These are phyloP conservation scores for Cladosporium sp. DNA, from an alignment of 2,329 filamentous ascomycete genomes.

Conservation along the genomic window DNA sequence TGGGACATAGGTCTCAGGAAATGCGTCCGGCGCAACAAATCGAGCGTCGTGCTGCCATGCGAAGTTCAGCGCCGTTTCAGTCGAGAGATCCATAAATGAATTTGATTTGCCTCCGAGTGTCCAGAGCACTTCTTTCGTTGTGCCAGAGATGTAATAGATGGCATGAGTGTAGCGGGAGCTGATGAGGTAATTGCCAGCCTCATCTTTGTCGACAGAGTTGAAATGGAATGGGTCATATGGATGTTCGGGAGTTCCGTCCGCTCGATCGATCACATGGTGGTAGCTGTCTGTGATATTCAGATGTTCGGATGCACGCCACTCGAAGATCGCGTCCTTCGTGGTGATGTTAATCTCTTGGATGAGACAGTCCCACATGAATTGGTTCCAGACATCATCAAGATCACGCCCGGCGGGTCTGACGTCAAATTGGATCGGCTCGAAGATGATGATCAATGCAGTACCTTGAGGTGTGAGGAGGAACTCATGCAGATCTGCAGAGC, in stretches of 20 bases:
- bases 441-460: conserved; percentile 41
- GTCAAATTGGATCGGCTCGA: conserved; percentile 28
- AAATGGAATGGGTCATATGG: conserved; percentile 52
- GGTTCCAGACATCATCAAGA: conserved; percentile 18
- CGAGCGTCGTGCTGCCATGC: conserved; percentile 33
- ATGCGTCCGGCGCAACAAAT: conserved; percentile 21
- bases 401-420: conserved; percentile 19
- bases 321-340: conserved; percentile 40
- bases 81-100: conserved; percentile 29
- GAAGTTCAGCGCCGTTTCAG: conserved; percentile 26
- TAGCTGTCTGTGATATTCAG: conserved; percentile 29
- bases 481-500: conserved; percentile 40
- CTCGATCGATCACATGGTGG: conserved; percentile 35
- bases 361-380: conserved; percentile 36
- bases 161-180: conserved; percentile 41
- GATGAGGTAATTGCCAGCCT: conserved; percentile 43
- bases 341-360: conserved; percentile 46
- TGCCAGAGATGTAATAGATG: conserved; percentile 42
- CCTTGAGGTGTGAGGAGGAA: conserved; percentile 39
- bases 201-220: conserved; percentile 47
- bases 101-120: conserved; percentile 44
- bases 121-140: conserved; percentile 42
- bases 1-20: conserved; percentile 24
- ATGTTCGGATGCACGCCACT: conserved; percentile 46
- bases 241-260: conserved; percentile 38